Evolutionary conservation across 345 rosid genomes (phyloP), one percentile per base, ranked within the genome.

Genomic region (Brassica nigra): DNA sequence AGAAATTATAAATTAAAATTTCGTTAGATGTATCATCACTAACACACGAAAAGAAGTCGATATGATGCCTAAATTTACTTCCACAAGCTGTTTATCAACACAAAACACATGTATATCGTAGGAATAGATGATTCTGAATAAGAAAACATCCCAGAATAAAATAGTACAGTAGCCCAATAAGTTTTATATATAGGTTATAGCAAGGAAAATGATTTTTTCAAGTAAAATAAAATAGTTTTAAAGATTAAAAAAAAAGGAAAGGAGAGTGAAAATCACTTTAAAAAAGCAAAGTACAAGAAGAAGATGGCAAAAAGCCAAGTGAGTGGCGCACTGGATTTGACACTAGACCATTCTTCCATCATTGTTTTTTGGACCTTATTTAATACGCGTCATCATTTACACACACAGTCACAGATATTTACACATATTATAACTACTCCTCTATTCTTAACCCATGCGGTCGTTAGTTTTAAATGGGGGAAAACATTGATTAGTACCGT

Each of bases 271-370:
- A 49, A 78, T 2, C 28, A 64, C 83, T 80, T 80, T 69, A 29
- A 37, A 27, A 74, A 80, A 80, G 79, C 54, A 80, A 18, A 80
- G 66, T 6, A 62, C 57, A 62, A 49, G 0, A 73, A 67, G 78
- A 79, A 67, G 74, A 79, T 79, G 82, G 65, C 39, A 61, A 59
- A 29, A 74, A 68, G 61, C 57, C 59, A 73, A 67, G 82, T 47
- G 31, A 79, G 64, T 61, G 12, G 64, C 64, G 79, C 83, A 37
- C 66, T 80, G 68, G 79, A 75, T 75, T 49, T 52, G 49, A 54
- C 76, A 80, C 79, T 39, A 75, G 39, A 70, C 83, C 79, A 69
- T 75, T 74, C 76, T 68, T 37, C 66, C 79, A 80, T 69, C 76
- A 80, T 80, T 74, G 76, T 69, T 62, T 33, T 68, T 33, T 59